Base-by-base conservation (phyloP, 2,329 filamentous ascomycete genomes). In the Drechslerella stenobrocha region DNA sequence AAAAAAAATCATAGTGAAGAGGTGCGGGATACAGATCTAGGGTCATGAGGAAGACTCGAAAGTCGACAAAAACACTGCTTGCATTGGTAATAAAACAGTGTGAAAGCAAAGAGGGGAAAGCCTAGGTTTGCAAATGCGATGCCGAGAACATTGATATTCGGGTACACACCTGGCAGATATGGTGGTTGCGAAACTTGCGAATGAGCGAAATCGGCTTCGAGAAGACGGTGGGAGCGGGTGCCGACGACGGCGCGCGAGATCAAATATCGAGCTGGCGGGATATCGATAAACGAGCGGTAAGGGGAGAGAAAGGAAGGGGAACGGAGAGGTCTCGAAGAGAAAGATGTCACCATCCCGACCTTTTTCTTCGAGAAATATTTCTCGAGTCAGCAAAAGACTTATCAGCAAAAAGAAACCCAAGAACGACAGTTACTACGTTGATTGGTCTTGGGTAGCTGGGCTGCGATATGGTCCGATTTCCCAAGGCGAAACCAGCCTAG, bases 391-490 rank as follows among this genome's bases (percentile, higher is more conserved):
- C 18, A 42, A 5, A 42, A 20, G 4, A 42, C 37, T 42, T 67
- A 60, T 59, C 48, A 60, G 55, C 55, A 67, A 30, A 50, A 51
- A 53, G 34, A 34, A 55, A 51, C 35, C 63, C 45, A 40, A 40
- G 48, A 58, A 58, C 40, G 37, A 58, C 48, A 46, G 24, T 60
- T 67, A 56, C 42, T 53, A 44, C 53, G 51, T 67, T 67, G 46
- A 42, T 42, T 42, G 53, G 50, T 20, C 42, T 37, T 52, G 35
- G 46, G 48, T 44, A 46, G 53, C 58, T 59, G 35, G 60, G 61
- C 40, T 66, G 55, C 63, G 63, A 67, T 67, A 67, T 67, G 45
- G 60, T 67, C 63, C 63, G 63, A 60, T 35, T 60, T 56, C 63
- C 59, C 30, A 48, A 66, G 61, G 61, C 34, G 37, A 32, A 35